Conservation (phyloP, 2,329 filamentous ascomycete species). For the Penicillium janthinellum region DNA sequence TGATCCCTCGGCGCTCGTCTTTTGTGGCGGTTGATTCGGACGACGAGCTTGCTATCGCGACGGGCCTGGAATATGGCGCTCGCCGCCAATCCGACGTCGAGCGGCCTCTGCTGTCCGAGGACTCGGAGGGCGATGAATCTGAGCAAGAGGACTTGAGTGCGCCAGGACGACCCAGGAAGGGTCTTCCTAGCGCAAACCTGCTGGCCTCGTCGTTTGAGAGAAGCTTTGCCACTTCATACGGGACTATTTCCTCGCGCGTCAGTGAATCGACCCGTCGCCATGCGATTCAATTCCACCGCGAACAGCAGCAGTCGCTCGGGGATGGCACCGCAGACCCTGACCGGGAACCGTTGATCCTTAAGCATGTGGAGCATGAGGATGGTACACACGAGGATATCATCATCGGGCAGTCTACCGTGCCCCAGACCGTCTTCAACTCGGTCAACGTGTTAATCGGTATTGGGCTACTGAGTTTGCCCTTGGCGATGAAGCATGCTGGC, state of each 20-base stretch:
- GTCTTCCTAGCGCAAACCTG: conserved; percentile 21
- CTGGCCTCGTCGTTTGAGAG: conserved; percentile 64
- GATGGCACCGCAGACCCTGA: conserved; percentile 58
- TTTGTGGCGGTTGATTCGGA: conserved; percentile 64
- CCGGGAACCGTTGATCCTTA: conserved; percentile 77
- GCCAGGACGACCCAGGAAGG: conserved; percentile 20
- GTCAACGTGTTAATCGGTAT: conserved; percentile 92
- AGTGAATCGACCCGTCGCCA: conserved; percentile 60
- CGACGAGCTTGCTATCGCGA: conserved; percentile 44
- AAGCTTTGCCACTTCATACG: conserved; percentile 68
- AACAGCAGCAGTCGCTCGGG: conserved; percentile 53
- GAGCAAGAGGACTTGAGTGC: conserved; percentile 14
- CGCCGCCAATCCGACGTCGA: conserved; percentile 31
- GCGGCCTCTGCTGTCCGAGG: conserved; percentile 32
- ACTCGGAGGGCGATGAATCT: conserved; percentile 31
- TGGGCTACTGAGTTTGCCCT: conserved; percentile 81
- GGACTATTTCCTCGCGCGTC: conserved; percentile 59
- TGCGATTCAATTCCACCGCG: conserved; percentile 56
- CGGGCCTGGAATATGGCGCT: conserved; percentile 24
- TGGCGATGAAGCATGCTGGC: conserved; percentile 83
- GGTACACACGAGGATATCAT: conserved; percentile 82
- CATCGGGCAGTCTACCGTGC: conserved; percentile 90
- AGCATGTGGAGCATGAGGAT: conserved; percentile 80
- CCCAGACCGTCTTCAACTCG: conserved; percentile 95
- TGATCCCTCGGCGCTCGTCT: conserved; percentile 75